Base-by-base conservation (phyloP, 23 red algal genomes). In the Gracilariopsis chorda region DNA sequence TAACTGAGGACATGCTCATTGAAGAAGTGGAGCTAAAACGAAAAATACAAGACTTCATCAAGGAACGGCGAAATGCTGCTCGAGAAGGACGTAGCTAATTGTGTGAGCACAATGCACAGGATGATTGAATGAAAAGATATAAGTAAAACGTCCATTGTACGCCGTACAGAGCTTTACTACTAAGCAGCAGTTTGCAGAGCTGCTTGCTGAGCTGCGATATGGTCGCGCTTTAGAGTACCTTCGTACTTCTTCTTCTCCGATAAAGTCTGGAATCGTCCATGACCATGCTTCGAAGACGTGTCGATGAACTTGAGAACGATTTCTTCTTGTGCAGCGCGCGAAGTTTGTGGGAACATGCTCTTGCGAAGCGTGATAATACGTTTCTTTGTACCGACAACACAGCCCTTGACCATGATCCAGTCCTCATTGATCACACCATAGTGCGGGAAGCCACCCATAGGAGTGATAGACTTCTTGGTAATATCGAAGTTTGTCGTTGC, bases 291-390 rank as follows among this genome's bases (percentile, higher is more conserved):
- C 37, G 88, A 93, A 14, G 88, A 94, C 25, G 97, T 99, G 53
- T 99, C 97, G 41, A 99, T 99, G 61, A 99, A 99, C 75, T 99
- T 99, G 63, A 99, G 87, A 23, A 69, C 72, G 71, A 95, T 94
- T 27, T 96, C 88, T 82, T 99, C 97, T 51, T 94, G 93, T 17
- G 97, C 97, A 11, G 72, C 58, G 10, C 97, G 90, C 49, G 81
- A 86, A 23, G 90, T 95, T 84, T 93, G 88, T 33, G 90, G 86
- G 63, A 92, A 94, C 39, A 99, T 73, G 33, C 90, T 90, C 85
- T 99, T 96, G 41, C 97, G 97, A 44, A 99, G 76, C 11, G 90
- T 91, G 16, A 99, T 84, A 32, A 95, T 73, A n/a, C 97, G 97
- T 76, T 99, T 99, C 74, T 77, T 93, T 20, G 93, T 86, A 10